Evolutionary conservation across 768 basidiomycete genomes (phyloP), one percentile per base, ranked within the genome.

Genomic region (Lentinus brumalis): DNA sequence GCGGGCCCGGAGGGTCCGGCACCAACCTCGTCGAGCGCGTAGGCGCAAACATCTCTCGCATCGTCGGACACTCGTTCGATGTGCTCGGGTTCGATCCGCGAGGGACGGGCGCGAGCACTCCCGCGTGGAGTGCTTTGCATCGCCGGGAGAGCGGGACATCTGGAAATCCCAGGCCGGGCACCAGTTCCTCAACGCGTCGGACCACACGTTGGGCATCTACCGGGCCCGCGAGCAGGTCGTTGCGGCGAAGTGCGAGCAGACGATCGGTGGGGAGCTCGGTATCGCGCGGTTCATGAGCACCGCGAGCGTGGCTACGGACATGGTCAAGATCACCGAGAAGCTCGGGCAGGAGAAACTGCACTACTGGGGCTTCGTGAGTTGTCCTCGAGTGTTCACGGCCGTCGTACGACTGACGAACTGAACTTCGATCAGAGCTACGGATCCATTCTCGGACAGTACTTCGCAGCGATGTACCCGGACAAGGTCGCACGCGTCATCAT

Each of bases 381-480:
- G 21, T 5, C 14, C 11, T 38, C n/a, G 7, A 3, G 2, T 3
- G 8, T 3, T 10, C 21, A 10, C 5, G 2, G 5, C 38, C 9
- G 11, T 42, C 46, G 18, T 14, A n/a, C 4, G 0, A 40, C 29
- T 50, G 2, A 42, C 57, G 3, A 8, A 26, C 9, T 14, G 6
- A 5, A 14, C 2, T 5, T 5, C 4, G 10, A 6, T 5, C 45
- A 67, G 66, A 67, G 66, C 49, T 67, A 67, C 39, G 61, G 61
- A 1, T 59, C 63, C 12, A 21, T 63, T 31, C 55, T 56, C 16
- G 72, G 73, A 11, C 66, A 67, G 49, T 64, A 67, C 52, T 75
- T 68, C 56, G 59, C 73, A 1, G 64, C 74, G 1, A 73, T 74
- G 66, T 75, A 70, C 60, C 74, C 74, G 11, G 68, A 74, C 61